phyloP scores from a whole-genome alignment of 352 stramenopile species.

The Pythium rhizo-oryzae region DNA sequence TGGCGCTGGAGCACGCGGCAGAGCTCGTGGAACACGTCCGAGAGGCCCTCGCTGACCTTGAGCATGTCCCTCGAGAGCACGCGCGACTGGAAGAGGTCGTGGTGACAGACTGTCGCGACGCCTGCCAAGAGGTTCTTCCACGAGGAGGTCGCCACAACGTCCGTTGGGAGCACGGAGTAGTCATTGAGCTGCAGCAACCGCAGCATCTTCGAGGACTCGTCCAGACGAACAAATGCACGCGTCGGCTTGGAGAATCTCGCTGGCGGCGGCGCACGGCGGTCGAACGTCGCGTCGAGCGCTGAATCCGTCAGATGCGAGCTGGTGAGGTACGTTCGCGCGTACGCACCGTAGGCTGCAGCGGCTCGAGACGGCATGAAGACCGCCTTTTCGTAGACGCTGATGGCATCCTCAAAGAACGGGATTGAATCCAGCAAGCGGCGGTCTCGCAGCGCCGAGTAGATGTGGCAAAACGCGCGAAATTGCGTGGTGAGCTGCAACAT shows the following conservation, averaged over 20 bases:
- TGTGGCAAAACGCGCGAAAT: background rate
- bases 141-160: background rate
- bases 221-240: slow-evolving; percentile 15
- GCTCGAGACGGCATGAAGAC: slow-evolving; percentile 38
- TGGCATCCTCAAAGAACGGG: slow-evolving; percentile 35
- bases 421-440: slow-evolving; percentile 17
- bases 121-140: slow-evolving; percentile 25
- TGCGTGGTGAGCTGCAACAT: background rate
- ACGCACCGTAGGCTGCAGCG: slow-evolving; percentile 29
- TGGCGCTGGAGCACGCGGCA: slow-evolving; percentile 30
- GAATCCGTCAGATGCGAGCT: slow-evolving; percentile 34
- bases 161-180: slow-evolving; percentile 20
- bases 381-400: slow-evolving; percentile 29
- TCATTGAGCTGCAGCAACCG: slow-evolving; percentile 32
- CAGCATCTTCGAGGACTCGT: slow-evolving; percentile 30
- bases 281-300: slow-evolving; percentile 29
- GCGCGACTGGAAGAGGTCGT: slow-evolving; percentile 35
- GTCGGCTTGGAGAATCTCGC: slow-evolving; percentile 19
- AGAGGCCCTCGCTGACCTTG: slow-evolving; percentile 37
- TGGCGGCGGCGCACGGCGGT: slow-evolving; percentile 8
- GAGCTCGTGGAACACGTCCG: slow-evolving; percentile 33
- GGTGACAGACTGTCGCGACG: slow-evolving; percentile 13
- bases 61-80: slow-evolving; percentile 40
- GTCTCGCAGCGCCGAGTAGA: slow-evolving; percentile 3
- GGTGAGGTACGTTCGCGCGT: slow-evolving; percentile 32